Percentiles rank a stretch among this genome's conserved stretches.
phyloP scores from a whole-genome alignment of 2,329 filamentous ascomycete genomes.

The Trichoderma harzianum region DNA sequence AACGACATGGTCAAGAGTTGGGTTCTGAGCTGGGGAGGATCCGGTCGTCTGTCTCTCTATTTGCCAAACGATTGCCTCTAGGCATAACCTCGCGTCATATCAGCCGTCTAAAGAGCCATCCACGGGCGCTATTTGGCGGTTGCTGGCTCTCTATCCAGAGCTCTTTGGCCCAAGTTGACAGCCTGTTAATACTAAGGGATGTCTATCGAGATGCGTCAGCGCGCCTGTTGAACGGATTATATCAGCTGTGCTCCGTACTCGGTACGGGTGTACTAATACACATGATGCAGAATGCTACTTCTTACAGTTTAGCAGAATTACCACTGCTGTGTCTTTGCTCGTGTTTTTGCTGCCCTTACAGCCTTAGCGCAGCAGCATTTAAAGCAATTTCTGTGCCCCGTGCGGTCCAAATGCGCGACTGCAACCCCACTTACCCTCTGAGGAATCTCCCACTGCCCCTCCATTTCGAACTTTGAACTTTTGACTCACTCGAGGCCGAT shows the following conservation, averaged over 20 bases:
- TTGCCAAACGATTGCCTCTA: background rate
- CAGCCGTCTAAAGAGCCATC: background rate
- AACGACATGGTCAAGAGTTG: slow-evolving; percentile 45
- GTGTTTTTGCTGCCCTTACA: no score
- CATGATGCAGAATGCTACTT: background rate
- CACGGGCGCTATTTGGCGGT: background rate
- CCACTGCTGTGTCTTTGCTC: no score
- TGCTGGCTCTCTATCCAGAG: background rate
- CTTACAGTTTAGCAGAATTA: background rate
- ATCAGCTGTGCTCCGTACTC: background rate
- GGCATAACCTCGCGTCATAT: slow-evolving; percentile 12
- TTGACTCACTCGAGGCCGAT: slow-evolving; percentile 16
- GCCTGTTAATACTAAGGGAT: slow-evolving; percentile 13
- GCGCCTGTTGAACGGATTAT: background rate
- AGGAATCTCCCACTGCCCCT: background rate
- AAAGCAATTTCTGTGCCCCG: background rate
- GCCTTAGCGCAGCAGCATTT: no score
- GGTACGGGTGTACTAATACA: background rate
- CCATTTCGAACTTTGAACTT: background rate
- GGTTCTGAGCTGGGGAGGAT: background rate
- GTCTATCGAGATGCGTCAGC: slow-evolving; percentile 6
- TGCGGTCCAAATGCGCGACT: background rate
- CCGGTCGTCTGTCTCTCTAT: slow-evolving; percentile 7
- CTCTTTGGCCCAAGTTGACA: slow-evolving; percentile 5
- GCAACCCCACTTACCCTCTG: slow-evolving; percentile 11